Evolutionary conservation across 2,329 filamentous ascomycete genomes (phyloP).

Genomic region (Aspergillus udagawae): DNA sequence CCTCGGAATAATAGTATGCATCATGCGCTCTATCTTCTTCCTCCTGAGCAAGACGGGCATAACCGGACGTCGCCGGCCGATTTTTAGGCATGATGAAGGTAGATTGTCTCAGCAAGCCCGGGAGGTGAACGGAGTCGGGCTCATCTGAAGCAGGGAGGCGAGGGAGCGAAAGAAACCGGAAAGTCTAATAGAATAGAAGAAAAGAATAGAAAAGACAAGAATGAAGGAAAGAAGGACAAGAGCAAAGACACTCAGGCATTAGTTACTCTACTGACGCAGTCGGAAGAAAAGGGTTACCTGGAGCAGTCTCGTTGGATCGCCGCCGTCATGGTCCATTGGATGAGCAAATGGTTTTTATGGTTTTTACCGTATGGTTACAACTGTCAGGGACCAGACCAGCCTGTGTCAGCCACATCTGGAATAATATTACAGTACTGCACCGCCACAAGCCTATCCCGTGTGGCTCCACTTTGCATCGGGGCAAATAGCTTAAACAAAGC

Average conservation of each 20-base stretch:
- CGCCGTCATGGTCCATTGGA: background rate
- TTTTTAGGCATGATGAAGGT: slow-evolving; percentile 59
- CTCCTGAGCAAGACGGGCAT: slow-evolving; percentile 78
- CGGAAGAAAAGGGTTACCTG: background rate
- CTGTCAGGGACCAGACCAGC: background rate
- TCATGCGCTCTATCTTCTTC: slow-evolving; percentile 53
- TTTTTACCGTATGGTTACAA: background rate
- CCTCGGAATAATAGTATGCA: slow-evolving; percentile 64
- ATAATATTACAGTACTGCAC: slow-evolving; percentile 13
- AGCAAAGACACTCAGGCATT: slow-evolving; percentile 12
- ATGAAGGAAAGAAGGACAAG: slow-evolving; percentile 1
- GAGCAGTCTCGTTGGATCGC: background rate
- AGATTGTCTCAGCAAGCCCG: slow-evolving; percentile 3
- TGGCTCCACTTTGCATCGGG: slow-evolving; percentile 14
- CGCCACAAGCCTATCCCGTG: slow-evolving; percentile 14
- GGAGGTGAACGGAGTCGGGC: slow-evolving; percentile 7
- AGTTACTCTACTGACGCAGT: background rate
- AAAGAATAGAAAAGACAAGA: background rate
- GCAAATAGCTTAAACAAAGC: slow-evolving; percentile 14
- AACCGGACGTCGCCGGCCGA: slow-evolving; percentile 72
- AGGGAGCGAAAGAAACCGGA: background rate
- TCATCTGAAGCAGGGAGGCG: background rate
- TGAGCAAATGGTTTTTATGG: background rate
- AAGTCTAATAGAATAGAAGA: background rate
- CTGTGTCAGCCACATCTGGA: background rate